Evolutionary conservation across 148 eudicot genomes (phyloP), one percentile per base, ranked within the genome.

Genomic region (Cornus controversa): DNA sequence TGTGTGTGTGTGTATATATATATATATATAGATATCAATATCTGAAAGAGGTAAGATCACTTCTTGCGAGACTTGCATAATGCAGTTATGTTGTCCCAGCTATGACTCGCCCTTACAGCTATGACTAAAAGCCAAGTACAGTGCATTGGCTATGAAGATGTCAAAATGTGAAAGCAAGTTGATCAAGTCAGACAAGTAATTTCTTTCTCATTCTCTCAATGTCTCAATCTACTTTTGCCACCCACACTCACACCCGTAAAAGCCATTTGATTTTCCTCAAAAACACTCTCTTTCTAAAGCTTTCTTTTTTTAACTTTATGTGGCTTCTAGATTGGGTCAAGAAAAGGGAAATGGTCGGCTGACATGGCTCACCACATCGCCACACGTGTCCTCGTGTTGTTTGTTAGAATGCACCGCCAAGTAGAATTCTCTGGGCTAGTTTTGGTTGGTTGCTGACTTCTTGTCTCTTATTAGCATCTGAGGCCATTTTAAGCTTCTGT

Each of bases 201-300:
- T 75, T 70, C 70, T 9, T 40, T 64, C 69, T 36, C 77, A 37
- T 64, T 26, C 25, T 29, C 34, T 60, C 53, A 45, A 45, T 25
- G 24, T 75, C 69, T 28, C 70, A 8, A 42, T 22, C 42, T 66
- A 0, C 58, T 75, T 75, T 66, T 75, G 78, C 78, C 78, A 47
- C 78, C 70, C 78, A n/a, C 78, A 75, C 70, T 75, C n/a, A n/a
- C n/a, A n/a, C n/a, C 6, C 25, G 8, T 3, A 63, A 74, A 31
- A 31, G 26, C 24, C 16, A 15, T 36, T 26, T 63, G 34, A 23
- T 36, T 36, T 37, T 45, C 18, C 40, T 27, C 22, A 16, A n/a
- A 57, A 40, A 60, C 9, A 16, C 14, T 25, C 16, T 31, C 37
- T 8, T 0, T 6, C 23, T n/a, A n/a, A n/a, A n/a, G n/a, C n/a